Base-by-base conservation (phyloP, 768 basidiomycete genomes). In the Lactarius deliciosus region DNA sequence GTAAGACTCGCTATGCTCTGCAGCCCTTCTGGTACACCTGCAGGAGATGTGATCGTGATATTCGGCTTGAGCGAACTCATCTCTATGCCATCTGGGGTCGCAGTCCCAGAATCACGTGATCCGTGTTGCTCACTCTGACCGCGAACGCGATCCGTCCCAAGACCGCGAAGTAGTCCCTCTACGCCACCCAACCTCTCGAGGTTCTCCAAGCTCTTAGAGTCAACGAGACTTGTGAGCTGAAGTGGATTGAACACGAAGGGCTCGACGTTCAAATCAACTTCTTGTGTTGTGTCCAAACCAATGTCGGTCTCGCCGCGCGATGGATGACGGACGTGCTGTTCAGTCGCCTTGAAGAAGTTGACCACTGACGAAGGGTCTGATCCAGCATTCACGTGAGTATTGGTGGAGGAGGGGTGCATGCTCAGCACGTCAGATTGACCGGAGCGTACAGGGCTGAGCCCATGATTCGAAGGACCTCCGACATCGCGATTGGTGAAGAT, bases 141-240 rank as follows among this genome's bases (percentile, higher is more conserved):
- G 34, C 68, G 77, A 3, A 81, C 77, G 2, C 75, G 71, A 68
- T 90, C 77, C 0, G 92, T 89, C 15, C 92, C 92, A 8, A 98
- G 83, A 6, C 92, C 89, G 1, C 78, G 77, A 16, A 96, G 77
- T 15, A 98, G 74, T 8, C 82, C 85, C 0, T 79, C 70, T 9
- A 83, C 79, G 47, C 97, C 97, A n/a, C 94, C 95, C 41, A 96
- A 80, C 13, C 75, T 76, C n/a, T 79, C 79, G 36, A 99, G 82
- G 15, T 81, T 74, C 2, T 88, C 82, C 13, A 95, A 69, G 68
- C 81, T 88, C 78, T 97, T 98, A 6, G 95, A 94, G 74, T 98
- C 96, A 47, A 98, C 86, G 62, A 97, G 83, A 66, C 13, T 15
- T 0, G 95, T 94, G 18, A 98, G 86, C 58, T 82, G 79, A 67